These are phyloP conservation scores for Kalaharituber pfeilii DNA, from an alignment of 2,329 filamentous ascomycete species.

Conservation along the genomic window DNA sequence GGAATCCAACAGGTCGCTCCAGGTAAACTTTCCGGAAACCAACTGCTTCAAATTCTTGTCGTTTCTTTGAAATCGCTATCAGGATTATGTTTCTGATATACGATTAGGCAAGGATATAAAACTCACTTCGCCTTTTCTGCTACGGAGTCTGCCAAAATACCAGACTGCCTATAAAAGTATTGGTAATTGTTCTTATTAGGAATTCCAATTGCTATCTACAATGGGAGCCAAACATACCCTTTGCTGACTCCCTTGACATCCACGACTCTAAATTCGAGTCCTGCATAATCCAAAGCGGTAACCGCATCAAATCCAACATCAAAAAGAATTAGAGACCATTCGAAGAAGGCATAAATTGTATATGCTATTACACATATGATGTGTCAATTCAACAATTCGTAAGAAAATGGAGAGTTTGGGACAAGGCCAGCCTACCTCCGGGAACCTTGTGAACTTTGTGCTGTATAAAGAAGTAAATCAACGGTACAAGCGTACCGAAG, in stretches of 20 bases:
- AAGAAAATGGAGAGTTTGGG: conserved; percentile 8
- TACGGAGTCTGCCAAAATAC: conserved; percentile 27
- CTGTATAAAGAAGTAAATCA: conserved; percentile 96
- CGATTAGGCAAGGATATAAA: neutral
- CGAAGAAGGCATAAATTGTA: conserved; percentile 93
- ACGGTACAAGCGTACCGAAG: conserved; percentile 74
- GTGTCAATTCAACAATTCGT: too few species aligned
- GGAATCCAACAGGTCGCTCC: conserved; percentile 58
- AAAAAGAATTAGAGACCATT: conserved; percentile 87
- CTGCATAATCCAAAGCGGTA: conserved; percentile 76
- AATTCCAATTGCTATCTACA: conserved; percentile 41
- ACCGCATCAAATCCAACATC: conserved; percentile 95
- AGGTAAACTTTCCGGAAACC: conserved; percentile 32
- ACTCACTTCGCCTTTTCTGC: conserved; percentile 19
- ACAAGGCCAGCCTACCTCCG: conserved; percentile 50
- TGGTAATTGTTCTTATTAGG: neutral
- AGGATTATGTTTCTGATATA: neutral
- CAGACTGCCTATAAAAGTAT: conserved; percentile 32
- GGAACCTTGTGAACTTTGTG: conserved; percentile 91
- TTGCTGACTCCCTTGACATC: conserved; percentile 81
- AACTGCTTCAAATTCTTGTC: neutral
- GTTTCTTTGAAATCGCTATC: neutral
- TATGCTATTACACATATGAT: conserved; percentile 50
- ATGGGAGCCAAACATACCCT: conserved; percentile 97
- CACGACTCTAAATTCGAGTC: conserved; percentile 72